These are phyloP conservation scores for Xylaria sp. DNA, from an alignment of 2,329 filamentous ascomycete genomes.

Conservation along the genomic window DNA sequence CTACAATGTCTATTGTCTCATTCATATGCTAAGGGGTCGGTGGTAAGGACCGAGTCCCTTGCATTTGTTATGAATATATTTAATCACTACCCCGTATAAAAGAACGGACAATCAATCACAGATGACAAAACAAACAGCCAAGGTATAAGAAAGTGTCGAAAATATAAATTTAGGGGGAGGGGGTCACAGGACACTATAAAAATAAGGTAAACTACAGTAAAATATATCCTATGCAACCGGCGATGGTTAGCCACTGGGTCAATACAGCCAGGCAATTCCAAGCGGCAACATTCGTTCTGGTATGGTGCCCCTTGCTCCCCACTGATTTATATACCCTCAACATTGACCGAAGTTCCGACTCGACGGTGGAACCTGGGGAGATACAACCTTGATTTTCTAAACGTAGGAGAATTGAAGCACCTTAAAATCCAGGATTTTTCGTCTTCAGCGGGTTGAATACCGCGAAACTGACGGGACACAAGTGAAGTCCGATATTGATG, in stretches of 20 bases:
- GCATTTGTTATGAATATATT: neutral
- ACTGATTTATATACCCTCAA: neutral
- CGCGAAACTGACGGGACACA: neutral
- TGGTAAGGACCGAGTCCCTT: neutral
- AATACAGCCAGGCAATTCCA: neutral
- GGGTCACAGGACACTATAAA: slow-evolving; percentile 10
- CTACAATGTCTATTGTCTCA: too few relatives aligned
- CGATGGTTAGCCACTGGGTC: neutral
- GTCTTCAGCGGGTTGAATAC: neutral
- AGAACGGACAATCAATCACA: neutral
- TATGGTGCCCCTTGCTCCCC: neutral
- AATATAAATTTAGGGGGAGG: neutral
- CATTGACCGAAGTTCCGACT: neutral
- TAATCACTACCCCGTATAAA: neutral
- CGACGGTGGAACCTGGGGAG: neutral
- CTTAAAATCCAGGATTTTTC: neutral
- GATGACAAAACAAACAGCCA: neutral
- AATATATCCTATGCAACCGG: neutral
- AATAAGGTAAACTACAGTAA: neutral
- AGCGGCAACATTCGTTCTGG: neutral
- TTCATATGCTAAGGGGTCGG: neutral
- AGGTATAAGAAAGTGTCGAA: neutral
- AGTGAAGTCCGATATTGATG: slow-evolving; percentile 3
- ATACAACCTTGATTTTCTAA: neutral
- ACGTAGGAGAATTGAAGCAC: neutral